Conservation (phyloP, 2,329 filamentous ascomycete genomes). For the Paracamarosporium sp. region DNA sequence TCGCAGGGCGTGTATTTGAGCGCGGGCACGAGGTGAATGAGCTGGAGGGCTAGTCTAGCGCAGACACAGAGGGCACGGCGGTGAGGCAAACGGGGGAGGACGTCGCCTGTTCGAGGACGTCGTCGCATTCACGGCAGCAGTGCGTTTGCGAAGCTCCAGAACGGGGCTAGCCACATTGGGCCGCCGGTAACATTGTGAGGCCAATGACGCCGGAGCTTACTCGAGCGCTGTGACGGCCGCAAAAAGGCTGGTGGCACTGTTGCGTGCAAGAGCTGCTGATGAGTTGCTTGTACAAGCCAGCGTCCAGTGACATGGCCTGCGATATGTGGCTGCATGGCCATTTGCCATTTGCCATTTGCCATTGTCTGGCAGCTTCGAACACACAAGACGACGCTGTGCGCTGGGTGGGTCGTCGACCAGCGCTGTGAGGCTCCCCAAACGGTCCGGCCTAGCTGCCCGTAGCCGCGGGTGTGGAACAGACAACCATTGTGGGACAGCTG, state of each 20-base stretch:
- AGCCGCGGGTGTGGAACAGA: too few species aligned
- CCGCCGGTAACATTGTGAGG: background rate
- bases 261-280: too few species aligned
- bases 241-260: background rate
- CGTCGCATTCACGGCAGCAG: background rate
- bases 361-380: too few species aligned
- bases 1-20: constrained; percentile 19
- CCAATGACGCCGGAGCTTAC: background rate
- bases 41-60: background rate
- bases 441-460: background rate
- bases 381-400: too few species aligned
- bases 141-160: background rate
- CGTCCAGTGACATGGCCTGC: too few species aligned
- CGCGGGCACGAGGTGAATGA: constrained; percentile 9
- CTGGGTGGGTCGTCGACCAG: too few species aligned
- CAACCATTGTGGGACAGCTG: too few species aligned
- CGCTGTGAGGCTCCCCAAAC: background rate
- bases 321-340: too few species aligned
- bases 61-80: background rate
- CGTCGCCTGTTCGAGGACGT: background rate
- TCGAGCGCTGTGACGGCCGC: background rate
- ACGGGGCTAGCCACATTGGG: background rate
- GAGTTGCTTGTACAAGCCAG: too few species aligned
- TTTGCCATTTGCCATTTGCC: too few species aligned
- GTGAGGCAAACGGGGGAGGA: background rate